phyloP scores from a whole-genome alignment of 2,329 filamentous ascomycete genomes.

The Trichoderma guizhouense region DNA sequence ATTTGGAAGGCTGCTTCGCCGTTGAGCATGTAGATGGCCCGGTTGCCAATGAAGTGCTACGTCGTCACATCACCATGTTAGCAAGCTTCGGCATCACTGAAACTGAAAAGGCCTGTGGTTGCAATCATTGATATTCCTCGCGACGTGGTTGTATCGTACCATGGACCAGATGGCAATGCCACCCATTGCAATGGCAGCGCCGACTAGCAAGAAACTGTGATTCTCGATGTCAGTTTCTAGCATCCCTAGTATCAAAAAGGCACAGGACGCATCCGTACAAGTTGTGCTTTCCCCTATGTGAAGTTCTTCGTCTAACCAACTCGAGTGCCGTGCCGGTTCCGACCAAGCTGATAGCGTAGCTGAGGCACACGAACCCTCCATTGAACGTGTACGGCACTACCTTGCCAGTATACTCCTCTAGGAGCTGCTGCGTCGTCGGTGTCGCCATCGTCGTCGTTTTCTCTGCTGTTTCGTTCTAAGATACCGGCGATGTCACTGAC shows the following conservation, averaged over 20 bases:
- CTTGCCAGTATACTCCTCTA: not conserved
- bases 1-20: not conserved
- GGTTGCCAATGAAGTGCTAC: not conserved
- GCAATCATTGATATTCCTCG: too few species aligned
- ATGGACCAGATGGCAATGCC: not conserved
- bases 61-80: not conserved
- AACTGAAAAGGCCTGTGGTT: not conserved
- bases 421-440: not conserved
- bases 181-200: not conserved
- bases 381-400: not conserved
- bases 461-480: not conserved
- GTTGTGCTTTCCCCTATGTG: not conserved
- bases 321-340: not conserved
- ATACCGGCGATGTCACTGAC: rapidly evolving
- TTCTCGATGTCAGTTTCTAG: not conserved
- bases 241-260: too few species aligned
- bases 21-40: not conserved
- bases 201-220: not conserved
- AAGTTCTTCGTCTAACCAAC: not conserved
- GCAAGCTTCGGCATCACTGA: too few species aligned
- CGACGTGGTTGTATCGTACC: not conserved
- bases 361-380: not conserved
- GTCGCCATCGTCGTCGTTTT: not conserved
- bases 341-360: not conserved
- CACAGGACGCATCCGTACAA: not conserved